Evolutionary conservation across 139 green algal genomes (phyloP), one percentile per base, ranked within the genome.

Genomic region (Ettlia oleoabundans): DNA sequence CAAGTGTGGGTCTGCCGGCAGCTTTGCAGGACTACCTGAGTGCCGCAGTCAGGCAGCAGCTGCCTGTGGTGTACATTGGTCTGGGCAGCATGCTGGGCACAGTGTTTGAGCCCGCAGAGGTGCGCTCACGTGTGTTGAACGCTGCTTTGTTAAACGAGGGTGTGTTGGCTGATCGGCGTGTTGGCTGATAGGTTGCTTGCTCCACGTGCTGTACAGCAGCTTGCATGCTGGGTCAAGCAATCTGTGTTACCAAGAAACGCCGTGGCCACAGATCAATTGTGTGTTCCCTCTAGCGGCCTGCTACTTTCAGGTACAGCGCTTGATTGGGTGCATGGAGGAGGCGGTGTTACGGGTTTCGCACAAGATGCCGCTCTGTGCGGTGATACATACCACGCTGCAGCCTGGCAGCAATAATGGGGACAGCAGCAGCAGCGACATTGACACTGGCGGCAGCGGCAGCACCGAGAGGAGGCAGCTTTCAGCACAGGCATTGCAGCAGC

Each of bases 1-100:
- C n/a, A n/a, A n/a, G 18, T 18, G 61, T 42, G 3, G 75, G 61
- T 3, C 58, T 81, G 58, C 75, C 75, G 4, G 38, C 40, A 5
- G 58, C 28, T 18, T 61, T 81, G 75, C 75, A 81, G 41, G 38
- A 7, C 5, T 81, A 68, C 35, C 61, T 81, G 75, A 61, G 72
- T 43, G 55, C 26, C 7, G 75, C 75, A 8, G 13, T 32, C 38
- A 28, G 75, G 58, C 28, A 32, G n/a, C 75, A 72, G 75, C 75
- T 64, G 75, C 75, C 42, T 0, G 75, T 81, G n/a, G 58, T 81
- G 21, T 86, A 84, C 68, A 76, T 77, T 53, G 85, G 85, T 15
- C 68, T 84, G 43, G 42, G 62, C 0, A 32, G 26, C 72, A 68
- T 70, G 61, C 68, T 79, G 65, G 55, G 47, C 9, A 81, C 75